phyloP scores from a whole-genome alignment of 345 rosid species.

The Ceriops zippeliana region DNA sequence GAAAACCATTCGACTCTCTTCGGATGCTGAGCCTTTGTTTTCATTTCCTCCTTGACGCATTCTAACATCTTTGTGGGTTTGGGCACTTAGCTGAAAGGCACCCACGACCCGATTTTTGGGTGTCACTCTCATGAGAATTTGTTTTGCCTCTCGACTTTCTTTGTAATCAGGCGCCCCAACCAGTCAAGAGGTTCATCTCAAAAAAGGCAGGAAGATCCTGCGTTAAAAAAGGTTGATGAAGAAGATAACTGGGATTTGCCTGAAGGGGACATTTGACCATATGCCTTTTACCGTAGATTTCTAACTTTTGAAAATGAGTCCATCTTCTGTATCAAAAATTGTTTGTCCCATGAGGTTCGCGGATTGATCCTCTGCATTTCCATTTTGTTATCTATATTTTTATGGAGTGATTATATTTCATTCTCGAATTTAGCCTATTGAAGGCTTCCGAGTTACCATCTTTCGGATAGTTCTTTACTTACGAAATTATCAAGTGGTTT shows the following conservation, averaged over 20 bases:
- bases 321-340: slow-evolving; percentile 24
- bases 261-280: slow-evolving; percentile 43
- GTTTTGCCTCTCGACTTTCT: neutral
- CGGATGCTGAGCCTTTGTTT: neutral
- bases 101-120: neutral
- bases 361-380: slow-evolving; percentile 14
- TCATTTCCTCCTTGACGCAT: neutral
- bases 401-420: slow-evolving; percentile 5
- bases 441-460: too few relatives aligned
- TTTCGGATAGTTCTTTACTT: too few relatives aligned
- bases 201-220: slow-evolving; percentile 35
- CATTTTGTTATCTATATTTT: slow-evolving; percentile 10
- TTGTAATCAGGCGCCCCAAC: slow-evolving; percentile 42
- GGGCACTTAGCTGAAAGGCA: neutral
- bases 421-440: neutral
- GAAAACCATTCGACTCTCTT: neutral
- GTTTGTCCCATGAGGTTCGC: slow-evolving; percentile 14
- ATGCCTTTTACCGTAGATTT: slow-evolving; percentile 19
- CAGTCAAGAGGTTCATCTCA: slow-evolving; percentile 31
- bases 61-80: neutral
- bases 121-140: neutral
- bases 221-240: slow-evolving; percentile 44
- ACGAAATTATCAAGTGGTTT: too few relatives aligned
- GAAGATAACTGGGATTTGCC: slow-evolving; percentile 93
- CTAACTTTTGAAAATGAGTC: slow-evolving; percentile 20